A percentile compares a stretch with the other conserved stretches of the same genome.
phyloP scores from a whole-genome alignment of 2,329 filamentous ascomycete species.

The Ophiostoma novo-ulmi region DNA sequence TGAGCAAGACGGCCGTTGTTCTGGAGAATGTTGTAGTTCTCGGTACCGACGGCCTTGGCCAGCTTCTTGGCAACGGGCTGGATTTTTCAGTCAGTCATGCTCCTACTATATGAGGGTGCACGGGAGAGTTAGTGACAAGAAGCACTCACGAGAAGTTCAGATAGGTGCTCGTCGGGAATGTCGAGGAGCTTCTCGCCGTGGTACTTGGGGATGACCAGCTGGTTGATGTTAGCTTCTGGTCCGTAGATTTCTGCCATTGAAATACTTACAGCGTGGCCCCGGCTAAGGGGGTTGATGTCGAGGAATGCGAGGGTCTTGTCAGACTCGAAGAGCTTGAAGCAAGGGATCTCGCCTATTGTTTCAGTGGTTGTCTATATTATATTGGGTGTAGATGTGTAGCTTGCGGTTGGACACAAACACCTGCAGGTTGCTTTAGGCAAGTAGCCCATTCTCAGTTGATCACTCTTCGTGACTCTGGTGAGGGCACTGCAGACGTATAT shows the following conservation, averaged over 20 bases:
- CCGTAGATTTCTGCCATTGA: not conserved
- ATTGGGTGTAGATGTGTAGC: not conserved
- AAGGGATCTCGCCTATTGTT: constrained; percentile 79
- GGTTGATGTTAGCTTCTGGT: not conserved
- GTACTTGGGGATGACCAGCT: constrained; percentile 95
- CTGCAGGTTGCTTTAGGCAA: not conserved
- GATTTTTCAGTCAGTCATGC: not conserved
- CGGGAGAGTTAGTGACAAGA: not conserved
- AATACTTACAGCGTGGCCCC: constrained; percentile 73
- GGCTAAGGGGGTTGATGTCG: constrained; percentile 85
- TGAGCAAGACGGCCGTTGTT: constrained; percentile 93
- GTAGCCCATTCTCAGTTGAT: too few relatives aligned
- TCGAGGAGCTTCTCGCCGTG: constrained; percentile 89
- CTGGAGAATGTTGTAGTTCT: constrained; percentile 89
- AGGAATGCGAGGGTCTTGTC: constrained; percentile 93
- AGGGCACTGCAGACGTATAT: not conserved
- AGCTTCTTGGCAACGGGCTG: constrained; percentile 82
- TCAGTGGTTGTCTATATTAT: not conserved
- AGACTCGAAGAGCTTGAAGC: constrained; percentile 91
- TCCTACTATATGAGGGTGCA: not conserved
- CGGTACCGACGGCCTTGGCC: constrained; percentile 66
- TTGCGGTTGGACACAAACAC: not conserved
- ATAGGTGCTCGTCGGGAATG: constrained; percentile 82
- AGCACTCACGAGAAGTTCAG: constrained; percentile 66
- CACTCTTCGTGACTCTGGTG: too few relatives aligned